Conservation (phyloP, 2,329 filamentous ascomycete genomes). For the Clonostachys sp. region DNA sequence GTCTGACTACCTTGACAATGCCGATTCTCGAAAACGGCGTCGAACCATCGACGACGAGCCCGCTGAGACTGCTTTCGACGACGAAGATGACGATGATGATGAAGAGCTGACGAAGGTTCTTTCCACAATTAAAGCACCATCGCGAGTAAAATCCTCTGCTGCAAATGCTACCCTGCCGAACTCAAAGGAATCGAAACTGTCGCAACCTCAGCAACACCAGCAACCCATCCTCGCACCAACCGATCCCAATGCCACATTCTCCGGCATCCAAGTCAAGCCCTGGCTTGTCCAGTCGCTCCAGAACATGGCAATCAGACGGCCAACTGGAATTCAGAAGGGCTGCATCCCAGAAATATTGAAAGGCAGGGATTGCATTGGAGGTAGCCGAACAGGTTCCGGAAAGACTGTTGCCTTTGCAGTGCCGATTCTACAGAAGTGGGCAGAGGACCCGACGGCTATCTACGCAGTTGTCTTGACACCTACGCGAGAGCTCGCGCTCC, state of each 20-base stretch:
- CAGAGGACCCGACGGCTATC: conserved; percentile 85
- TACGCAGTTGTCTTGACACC: conserved; percentile 88
- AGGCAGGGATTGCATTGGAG: conserved; percentile 91
- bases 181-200: conserved; percentile 6
- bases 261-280: conserved; percentile 67
- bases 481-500: conserved; percentile 85
- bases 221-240: conserved; percentile 43
- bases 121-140: conserved; percentile 44
- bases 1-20: conserved; percentile 45
- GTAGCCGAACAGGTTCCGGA: conserved; percentile 90
- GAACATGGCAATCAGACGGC: conserved; percentile 76
- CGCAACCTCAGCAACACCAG: conserved; percentile 8
- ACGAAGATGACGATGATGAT: conserved; percentile 23
- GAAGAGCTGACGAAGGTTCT: conserved; percentile 23
- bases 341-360: conserved; percentile 92
- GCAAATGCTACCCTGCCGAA: conserved; percentile 3
- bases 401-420: conserved; percentile 96
- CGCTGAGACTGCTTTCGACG: conserved; percentile 14
- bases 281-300: conserved; percentile 83
- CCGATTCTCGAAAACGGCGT: conserved; percentile 38
- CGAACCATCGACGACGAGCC: conserved; percentile 23
- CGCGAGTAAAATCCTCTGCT: conserved; percentile 39
- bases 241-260: conserved; percentile 62
- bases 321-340: conserved; percentile 87
- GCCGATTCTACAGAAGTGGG: conserved; percentile 90